Conservation (phyloP, 805 yeast genomes). For the Pichia nakasei region DNA sequence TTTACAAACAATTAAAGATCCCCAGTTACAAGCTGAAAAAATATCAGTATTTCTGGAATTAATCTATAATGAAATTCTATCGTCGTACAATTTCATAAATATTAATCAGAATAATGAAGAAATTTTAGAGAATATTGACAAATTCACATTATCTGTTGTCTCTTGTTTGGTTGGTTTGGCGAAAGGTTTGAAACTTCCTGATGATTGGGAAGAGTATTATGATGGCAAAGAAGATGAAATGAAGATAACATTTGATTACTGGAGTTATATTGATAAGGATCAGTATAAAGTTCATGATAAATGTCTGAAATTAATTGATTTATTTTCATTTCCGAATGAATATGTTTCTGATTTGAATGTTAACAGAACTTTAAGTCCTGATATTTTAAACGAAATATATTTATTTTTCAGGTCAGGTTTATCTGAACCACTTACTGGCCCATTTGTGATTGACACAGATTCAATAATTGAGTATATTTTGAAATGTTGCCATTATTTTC, state of each 20-base stretch:
- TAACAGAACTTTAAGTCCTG: conserved; percentile 29
- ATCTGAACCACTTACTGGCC: conserved; percentile 53
- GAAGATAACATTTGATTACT: conserved; percentile 28
- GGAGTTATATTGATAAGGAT: conserved; percentile 25
- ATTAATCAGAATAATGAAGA: neutral
- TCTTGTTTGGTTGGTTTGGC: conserved; percentile 64
- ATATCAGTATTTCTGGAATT: conserved; percentile 18
- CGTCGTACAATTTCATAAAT: conserved; percentile 9
- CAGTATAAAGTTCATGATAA: conserved; percentile 27
- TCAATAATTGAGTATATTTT: conserved; percentile 33
- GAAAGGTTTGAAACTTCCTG: conserved; percentile 55
- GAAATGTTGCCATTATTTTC: conserved; percentile 24
- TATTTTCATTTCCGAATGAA: conserved; percentile 5
- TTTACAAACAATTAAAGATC: conserved; percentile 44
- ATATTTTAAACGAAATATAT: conserved; percentile 57
- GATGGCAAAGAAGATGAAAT: conserved; percentile 25
- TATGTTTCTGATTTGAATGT: neutral
- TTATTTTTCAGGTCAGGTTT: conserved; percentile 56
- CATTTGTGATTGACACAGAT: conserved; percentile 46
- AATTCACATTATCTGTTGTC: conserved; percentile 48
- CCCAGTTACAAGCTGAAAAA: conserved; percentile 32
- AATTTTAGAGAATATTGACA: conserved; percentile 24
- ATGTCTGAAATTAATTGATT: conserved; percentile 2
- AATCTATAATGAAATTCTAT: conserved; percentile 15
- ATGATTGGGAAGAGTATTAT: conserved; percentile 36